phyloP scores from a whole-genome alignment of 2,329 filamentous ascomycete genomes.

The Pezicula radicicola region DNA sequence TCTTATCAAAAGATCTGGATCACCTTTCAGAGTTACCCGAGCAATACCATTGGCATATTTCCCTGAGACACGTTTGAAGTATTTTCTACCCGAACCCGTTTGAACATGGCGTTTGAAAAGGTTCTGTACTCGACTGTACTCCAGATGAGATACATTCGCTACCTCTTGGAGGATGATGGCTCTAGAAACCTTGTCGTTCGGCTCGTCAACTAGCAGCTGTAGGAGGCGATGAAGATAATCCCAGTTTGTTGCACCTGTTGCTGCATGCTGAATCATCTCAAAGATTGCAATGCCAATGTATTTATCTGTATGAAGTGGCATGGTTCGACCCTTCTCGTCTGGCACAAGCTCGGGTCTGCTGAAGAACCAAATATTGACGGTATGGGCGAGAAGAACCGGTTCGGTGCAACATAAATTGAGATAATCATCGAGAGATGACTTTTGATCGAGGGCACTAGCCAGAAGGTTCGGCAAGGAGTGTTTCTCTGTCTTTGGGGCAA shows the following conservation, averaged over 20 bases:
- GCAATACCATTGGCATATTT: constrained; percentile 31
- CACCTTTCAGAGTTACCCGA: constrained; percentile 37
- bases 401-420: constrained; percentile 24
- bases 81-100: constrained; percentile 30
- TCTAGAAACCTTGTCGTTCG: constrained; percentile 26
- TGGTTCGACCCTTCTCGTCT: constrained; percentile 40
- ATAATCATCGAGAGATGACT: constrained; percentile 29
- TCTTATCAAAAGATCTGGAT: constrained; percentile 35
- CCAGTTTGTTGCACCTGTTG: constrained; percentile 6
- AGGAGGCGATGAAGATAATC: constrained; percentile 20
- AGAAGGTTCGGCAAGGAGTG: constrained; percentile 30
- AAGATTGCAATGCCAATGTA: constrained; percentile 40
- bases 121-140: constrained; percentile 36
- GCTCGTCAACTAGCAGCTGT: constrained; percentile 24
- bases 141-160: constrained; percentile 40
- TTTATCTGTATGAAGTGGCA: constrained; percentile 37
- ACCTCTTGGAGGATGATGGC: constrained; percentile 42
- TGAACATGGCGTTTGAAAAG: constrained; percentile 39
- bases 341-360: constrained; percentile 31
- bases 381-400: constrained; percentile 1
- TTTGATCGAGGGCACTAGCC: constrained; percentile 30
- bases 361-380: constrained; percentile 7
- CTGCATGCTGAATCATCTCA: constrained; percentile 30
- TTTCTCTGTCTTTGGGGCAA: constrained; percentile 23
- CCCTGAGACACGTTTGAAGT: constrained; percentile 39